These are phyloP conservation scores for Daldinia caldariorum DNA, from an alignment of 495 filamentous ascomycete genomes.

Conservation along the genomic window DNA sequence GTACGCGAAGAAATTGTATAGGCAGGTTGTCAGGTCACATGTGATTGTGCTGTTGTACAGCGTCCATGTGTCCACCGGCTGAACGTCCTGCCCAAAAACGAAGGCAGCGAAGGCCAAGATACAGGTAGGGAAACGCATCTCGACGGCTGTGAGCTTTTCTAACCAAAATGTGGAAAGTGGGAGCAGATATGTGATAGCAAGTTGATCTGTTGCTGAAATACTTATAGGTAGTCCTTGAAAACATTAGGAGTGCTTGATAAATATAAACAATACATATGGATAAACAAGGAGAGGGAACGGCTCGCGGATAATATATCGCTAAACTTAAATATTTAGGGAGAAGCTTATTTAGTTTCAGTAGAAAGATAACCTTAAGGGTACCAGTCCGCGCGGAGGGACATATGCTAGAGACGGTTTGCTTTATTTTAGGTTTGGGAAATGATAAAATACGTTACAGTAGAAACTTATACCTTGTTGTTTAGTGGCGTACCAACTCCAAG, in stretches of 20 bases:
- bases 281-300: too few relatives aligned
- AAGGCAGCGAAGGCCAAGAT: background rate
- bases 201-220: background rate
- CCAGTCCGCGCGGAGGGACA: too few relatives aligned
- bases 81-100: background rate
- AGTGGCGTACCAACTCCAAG: background rate
- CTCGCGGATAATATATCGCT: too few relatives aligned
- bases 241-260: background rate
- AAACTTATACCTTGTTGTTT: too few relatives aligned
- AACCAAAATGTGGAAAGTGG: background rate
- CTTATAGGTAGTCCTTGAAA: background rate
- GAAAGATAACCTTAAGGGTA: too few relatives aligned
- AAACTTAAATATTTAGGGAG: too few relatives aligned
- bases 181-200: too few relatives aligned
- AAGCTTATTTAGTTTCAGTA: too few relatives aligned
- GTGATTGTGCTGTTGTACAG: conserved; percentile 24
- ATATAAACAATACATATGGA: too few relatives aligned
- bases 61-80: conserved; percentile 10
- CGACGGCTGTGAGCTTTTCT: background rate
- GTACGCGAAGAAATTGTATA: conserved; percentile 16
- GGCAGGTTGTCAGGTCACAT: conserved; percentile 6
- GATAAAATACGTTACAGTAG: too few relatives aligned
- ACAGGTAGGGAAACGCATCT: background rate
- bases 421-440: too few relatives aligned
- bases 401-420: too few relatives aligned